Evolutionary conservation across 1,139 yeast species (phyloP), one percentile per base, ranked within the genome.

Genomic region (Debaryomyces singareniensis): DNA sequence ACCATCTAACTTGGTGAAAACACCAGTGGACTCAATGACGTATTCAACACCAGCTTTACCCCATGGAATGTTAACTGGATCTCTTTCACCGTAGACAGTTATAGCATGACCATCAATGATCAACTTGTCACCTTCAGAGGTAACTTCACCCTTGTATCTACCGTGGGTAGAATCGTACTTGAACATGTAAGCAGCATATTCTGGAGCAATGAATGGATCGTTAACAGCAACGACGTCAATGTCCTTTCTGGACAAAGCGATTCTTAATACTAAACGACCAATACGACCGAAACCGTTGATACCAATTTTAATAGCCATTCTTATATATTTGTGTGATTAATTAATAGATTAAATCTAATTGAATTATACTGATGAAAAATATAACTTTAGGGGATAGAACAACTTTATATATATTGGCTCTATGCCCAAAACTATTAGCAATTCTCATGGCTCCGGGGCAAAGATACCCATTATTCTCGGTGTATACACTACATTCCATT

Each of bases 201-300:
- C 89, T 45, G 85, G 75, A 43, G 76, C 76, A 58, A 81, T 81
- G 74, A 81, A 81, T 43, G 93, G 93, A 63, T 81, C 89, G 59
- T 81, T 81, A 72, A 81, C 67, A 51, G 87, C 89, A 40, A 80
- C 85, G 47, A 81, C 83, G 54, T 77, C 69, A 52, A 81, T 78
- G 71, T 75, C 83, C 46, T 71, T 65, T 75, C 83, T 75, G 44
- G 53, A 48, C 49, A 80, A 68, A 44, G 91, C 91, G 55, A 79
- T 73, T 73, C 93, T 78, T 58, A 80, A 70, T 46, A 82, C 93
- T 56, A 81, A 76, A 67, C 93, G 85, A 47, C 93, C 93, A 51
- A 81, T 81, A 66, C 93, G 78, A 51, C 93, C 93, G 79, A 81
- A 81, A 56, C 91, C 91, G 79, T 81, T 81, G 62, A 81, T 82